Conservation (phyloP, 495 filamentous ascomycete genomes). For the Pyronema domesticum region DNA sequence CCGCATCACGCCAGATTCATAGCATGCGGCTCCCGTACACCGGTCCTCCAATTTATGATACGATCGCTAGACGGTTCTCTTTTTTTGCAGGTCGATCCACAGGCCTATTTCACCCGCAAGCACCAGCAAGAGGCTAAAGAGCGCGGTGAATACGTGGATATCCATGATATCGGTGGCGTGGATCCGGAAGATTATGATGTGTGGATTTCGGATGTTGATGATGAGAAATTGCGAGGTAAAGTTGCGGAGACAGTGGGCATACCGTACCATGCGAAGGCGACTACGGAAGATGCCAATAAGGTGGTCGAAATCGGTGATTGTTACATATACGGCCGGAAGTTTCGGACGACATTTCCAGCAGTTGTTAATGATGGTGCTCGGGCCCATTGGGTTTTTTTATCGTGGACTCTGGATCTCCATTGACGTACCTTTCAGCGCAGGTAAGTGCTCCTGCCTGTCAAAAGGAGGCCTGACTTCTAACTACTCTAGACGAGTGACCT, state of each 20-base stretch:
- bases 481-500: too few relatives aligned
- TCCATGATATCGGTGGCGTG: constrained; percentile 12
- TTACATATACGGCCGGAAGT: constrained; percentile 9
- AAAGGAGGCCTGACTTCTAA: too few relatives aligned
- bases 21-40: constrained; percentile 3
- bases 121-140: constrained; percentile 5
- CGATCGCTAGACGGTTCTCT: constrained; percentile 8
- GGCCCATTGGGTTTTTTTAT: constrained; percentile 17
- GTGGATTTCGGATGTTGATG: not conserved
- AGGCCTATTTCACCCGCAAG: constrained; percentile 7
- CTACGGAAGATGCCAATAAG: constrained; percentile 1
- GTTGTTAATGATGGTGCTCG: not conserved
- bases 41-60: constrained; percentile 11
- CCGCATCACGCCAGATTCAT: constrained; percentile 7
- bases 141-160: constrained; percentile 4
- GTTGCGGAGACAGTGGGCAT: constrained; percentile 6
- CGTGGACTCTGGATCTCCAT: constrained; percentile 4
- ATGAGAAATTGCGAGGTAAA: not conserved
- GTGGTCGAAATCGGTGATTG: constrained; percentile 5
- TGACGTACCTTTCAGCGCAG: constrained; percentile 7
- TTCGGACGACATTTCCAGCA: constrained; percentile 4
- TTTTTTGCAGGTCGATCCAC: not conserved
- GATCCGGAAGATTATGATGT: too few relatives aligned
- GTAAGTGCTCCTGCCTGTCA: too few relatives aligned
- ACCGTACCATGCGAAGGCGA: constrained; percentile 1